Evolutionary conservation across 2,329 filamentous ascomycete species (phyloP).

Genomic region (Fusarium tuaranense): DNA sequence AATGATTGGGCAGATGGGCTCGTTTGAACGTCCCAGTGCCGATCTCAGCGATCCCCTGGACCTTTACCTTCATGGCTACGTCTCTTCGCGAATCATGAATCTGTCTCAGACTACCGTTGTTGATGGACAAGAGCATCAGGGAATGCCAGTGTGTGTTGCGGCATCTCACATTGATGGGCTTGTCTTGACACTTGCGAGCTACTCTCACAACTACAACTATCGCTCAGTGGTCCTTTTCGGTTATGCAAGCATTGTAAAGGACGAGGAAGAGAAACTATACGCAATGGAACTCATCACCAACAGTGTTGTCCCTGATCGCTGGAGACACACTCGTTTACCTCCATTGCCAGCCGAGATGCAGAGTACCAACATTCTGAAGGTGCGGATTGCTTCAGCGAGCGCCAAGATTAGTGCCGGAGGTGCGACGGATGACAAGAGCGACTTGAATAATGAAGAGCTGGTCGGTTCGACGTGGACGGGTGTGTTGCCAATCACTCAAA

Average conservation of each 20-base stretch:
- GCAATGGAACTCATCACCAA: conserved; percentile 86
- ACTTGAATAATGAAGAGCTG: conserved; percentile 58
- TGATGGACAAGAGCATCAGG: conserved; percentile 46
- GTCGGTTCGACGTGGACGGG: conserved; percentile 65
- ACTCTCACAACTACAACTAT: conserved; percentile 88
- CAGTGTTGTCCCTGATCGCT: conserved; percentile 75
- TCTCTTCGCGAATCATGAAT: conserved; percentile 82
- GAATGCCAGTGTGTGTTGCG: conserved; percentile 78
- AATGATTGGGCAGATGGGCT: conserved; percentile 88
- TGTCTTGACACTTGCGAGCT: conserved; percentile 82
- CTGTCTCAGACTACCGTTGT: conserved; percentile 52
- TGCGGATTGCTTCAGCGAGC: conserved; percentile 77
- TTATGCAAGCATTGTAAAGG: conserved; percentile 74
- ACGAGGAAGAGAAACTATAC: conserved; percentile 77
- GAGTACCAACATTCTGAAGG: conserved; percentile 78
- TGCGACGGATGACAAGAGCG: conserved; percentile 66
- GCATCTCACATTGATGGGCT: conserved; percentile 83
- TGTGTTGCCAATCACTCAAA: conserved; percentile 72
- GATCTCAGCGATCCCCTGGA: conserved; percentile 75
- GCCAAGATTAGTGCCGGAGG: conserved; percentile 79
- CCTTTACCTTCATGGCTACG: conserved; percentile 87
- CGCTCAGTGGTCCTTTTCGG: conserved; percentile 84
- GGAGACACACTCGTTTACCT: conserved; percentile 75
- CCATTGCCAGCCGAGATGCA: conserved; percentile 80
- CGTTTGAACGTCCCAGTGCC: conserved; percentile 72